These are phyloP conservation scores for Neospermospora avenae DNA, from an alignment of 2,329 filamentous ascomycete genomes.

Conservation along the genomic window DNA sequence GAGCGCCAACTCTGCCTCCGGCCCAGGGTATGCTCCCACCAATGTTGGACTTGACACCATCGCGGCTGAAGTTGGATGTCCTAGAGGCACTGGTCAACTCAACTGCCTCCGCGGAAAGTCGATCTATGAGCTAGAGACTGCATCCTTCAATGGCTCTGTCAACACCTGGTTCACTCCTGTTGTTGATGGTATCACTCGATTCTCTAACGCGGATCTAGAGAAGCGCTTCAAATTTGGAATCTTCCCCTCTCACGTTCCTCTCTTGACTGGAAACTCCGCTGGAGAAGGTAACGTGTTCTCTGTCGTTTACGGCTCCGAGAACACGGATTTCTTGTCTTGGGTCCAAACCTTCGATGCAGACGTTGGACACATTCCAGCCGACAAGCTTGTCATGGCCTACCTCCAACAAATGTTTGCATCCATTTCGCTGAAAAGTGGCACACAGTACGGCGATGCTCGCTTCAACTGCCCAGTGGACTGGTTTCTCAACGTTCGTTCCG, in stretches of 20 bases:
- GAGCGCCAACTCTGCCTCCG: constrained; percentile 42
- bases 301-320: constrained; percentile 35
- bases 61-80: constrained; percentile 38
- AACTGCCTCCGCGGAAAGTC: constrained; percentile 38
- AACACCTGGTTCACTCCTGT: constrained; percentile 43
- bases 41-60: constrained; percentile 39
- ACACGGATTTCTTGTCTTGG: constrained; percentile 34
- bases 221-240: constrained; percentile 27
- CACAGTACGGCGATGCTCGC: constrained; percentile 44
- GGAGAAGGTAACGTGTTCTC: constrained; percentile 40
- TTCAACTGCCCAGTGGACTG: constrained; percentile 44
- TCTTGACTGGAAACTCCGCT: constrained; percentile 38
- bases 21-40: constrained; percentile 39
- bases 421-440: constrained; percentile 41
- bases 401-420: constrained; percentile 36
- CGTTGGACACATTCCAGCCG: constrained; percentile 38
- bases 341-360: constrained; percentile 40
- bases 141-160: constrained; percentile 38
- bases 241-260: constrained; percentile 37
- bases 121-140: constrained; percentile 33
- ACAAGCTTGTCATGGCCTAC: constrained; percentile 36
- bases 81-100: constrained; percentile 35
- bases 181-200: constrained; percentile 37
- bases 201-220: constrained; percentile 32
- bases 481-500: constrained; percentile 40